Percentiles rank a stretch among this genome's conserved stretches.
Evolutionary conservation across 371 early-diverging fungal genomes (phyloP).

Genomic region (Mortierella sp.): DNA sequence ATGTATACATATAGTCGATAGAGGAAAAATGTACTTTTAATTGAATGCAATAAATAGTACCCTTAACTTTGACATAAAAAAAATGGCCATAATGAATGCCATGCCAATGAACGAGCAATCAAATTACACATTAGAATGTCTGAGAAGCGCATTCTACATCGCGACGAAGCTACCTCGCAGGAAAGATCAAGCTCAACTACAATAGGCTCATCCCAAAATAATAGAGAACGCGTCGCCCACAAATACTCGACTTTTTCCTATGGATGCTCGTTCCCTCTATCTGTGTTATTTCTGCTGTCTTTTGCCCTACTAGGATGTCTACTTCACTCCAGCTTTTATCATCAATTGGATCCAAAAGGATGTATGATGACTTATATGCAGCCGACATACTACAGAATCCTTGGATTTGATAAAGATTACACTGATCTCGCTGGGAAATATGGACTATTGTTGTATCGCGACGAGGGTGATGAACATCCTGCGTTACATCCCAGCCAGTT

Average conservation of each 20-base stretch:
- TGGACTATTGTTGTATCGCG: conserved; percentile 82
- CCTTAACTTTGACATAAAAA: no score
- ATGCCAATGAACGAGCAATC: not conserved
- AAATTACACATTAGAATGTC: conserved; percentile 10
- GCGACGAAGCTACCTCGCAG: not conserved
- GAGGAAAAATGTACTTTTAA: no score
- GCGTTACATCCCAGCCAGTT: not conserved
- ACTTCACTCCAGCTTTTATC: conserved; percentile 68
- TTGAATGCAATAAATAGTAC: no score
- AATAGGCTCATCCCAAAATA: not conserved
- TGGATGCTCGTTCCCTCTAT: conserved; percentile 10
- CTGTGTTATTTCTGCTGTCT: conserved; percentile 14
- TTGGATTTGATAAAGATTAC: conserved; percentile 72
- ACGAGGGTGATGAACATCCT: conserved; percentile 69
- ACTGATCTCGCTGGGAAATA: conserved; percentile 84
- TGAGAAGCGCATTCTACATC: conserved; percentile 5
- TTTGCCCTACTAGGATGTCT: conserved; percentile 14
- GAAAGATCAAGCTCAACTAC: not conserved
- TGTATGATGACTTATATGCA: conserved; percentile 89
- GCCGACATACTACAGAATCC: conserved; percentile 78
- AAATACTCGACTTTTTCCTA: conserved; percentile 1
- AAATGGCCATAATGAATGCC: no score
- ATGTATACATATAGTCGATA: no score
- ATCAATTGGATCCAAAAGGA: conserved; percentile 74
- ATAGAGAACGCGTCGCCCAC: not conserved